phyloP scores from a whole-genome alignment of 2,329 filamentous ascomycete genomes.

The Delphinella strobiligena region DNA sequence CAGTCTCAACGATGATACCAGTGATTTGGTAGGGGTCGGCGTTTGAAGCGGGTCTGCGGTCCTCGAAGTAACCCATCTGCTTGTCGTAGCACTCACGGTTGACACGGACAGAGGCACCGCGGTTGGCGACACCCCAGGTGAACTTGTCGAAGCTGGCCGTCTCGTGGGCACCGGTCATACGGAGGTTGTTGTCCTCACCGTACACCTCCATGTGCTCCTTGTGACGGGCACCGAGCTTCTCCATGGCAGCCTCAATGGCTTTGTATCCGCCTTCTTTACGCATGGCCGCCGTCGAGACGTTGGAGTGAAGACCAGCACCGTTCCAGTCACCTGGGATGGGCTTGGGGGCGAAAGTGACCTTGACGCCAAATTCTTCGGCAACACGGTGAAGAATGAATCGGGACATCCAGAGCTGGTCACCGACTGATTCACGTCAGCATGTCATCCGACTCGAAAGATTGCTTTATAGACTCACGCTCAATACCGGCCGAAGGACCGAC shows the following conservation, averaged over 20 bases:
- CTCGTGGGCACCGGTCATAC: slow-evolving; percentile 88
- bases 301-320: slow-evolving; percentile 84
- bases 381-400: slow-evolving; percentile 83
- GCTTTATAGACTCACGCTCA: slow-evolving; percentile 55
- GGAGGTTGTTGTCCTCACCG: slow-evolving; percentile 88
- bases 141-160: slow-evolving; percentile 90
- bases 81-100: slow-evolving; percentile 74
- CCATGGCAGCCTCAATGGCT: slow-evolving; percentile 69
- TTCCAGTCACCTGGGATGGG: slow-evolving; percentile 95
- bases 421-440: slow-evolving; percentile 42
- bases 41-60: slow-evolving; percentile 58
- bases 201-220: slow-evolving; percentile 68
- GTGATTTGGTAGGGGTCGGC: slow-evolving; percentile 78
- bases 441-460: not conserved
- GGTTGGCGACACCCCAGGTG: slow-evolving; percentile 89
- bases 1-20: slow-evolving; percentile 66
- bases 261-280: slow-evolving; percentile 90
- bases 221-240: slow-evolving; percentile 39
- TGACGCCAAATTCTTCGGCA: slow-evolving; percentile 90
- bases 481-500: slow-evolving; percentile 85
- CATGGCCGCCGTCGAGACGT: slow-evolving; percentile 86
- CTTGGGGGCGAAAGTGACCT: slow-evolving; percentile 93
- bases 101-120: slow-evolving; percentile 87
- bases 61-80: slow-evolving; percentile 89
- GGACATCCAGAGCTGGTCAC: slow-evolving; percentile 92